phyloP scores from a whole-genome alignment of 2,329 filamentous ascomycete genomes.

The Exophiala spinifera region DNA sequence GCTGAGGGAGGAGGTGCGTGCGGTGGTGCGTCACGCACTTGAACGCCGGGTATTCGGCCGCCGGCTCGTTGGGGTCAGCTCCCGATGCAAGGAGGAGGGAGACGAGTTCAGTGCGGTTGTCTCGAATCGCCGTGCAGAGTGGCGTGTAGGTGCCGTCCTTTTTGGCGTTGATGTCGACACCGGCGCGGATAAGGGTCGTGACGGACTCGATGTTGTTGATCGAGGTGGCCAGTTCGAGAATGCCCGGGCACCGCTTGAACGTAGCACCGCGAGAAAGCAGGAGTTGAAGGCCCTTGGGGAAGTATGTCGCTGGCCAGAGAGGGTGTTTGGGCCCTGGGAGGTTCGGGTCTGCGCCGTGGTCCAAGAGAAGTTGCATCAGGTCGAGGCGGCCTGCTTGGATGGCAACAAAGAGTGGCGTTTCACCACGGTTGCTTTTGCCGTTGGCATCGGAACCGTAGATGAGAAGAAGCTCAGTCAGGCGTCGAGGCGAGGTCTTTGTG shows the following conservation, averaged over 20 bases:
- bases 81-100: conserved; percentile 54
- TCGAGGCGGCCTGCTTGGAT: conserved; percentile 57
- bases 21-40: conserved; percentile 67
- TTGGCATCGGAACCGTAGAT: conserved; percentile 60
- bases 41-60: conserved; percentile 64
- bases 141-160: conserved; percentile 68
- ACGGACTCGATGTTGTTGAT: conserved; percentile 64
- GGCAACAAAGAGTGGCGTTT: conserved; percentile 61
- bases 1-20: conserved; percentile 57
- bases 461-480: conserved; percentile 58
- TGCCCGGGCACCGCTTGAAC: conserved; percentile 57
- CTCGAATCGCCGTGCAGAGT: conserved; percentile 65
- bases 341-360: conserved; percentile 64
- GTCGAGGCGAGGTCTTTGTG: conserved; percentile 55
- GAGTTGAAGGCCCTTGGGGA: conserved; percentile 56
- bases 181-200: conserved; percentile 55
- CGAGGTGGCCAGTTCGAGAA: conserved; percentile 63
- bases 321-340: conserved; percentile 67
- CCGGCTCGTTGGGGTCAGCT: conserved; percentile 53
- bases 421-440: conserved; percentile 58
- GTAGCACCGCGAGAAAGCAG: conserved; percentile 61
- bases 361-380: conserved; percentile 52
- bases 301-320: conserved; percentile 63
- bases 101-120: conserved; percentile 62
- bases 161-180: conserved; percentile 59